Evolutionary conservation across 257 asterid species (phyloP), one percentile per base, ranked within the genome.

Genomic region (Phtheirospermum japonicum): DNA sequence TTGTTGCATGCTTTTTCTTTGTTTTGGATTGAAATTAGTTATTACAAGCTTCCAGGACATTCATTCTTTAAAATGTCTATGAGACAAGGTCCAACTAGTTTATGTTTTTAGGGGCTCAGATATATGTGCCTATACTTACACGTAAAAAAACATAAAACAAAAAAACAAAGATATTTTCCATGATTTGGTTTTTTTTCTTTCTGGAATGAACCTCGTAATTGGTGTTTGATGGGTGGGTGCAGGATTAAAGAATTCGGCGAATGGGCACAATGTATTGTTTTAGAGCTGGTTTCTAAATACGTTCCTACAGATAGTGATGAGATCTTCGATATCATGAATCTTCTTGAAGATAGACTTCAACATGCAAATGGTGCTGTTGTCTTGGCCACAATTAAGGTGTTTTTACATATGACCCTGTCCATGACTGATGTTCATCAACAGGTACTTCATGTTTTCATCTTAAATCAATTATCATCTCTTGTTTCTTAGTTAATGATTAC

Each of bases 331-430:
- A 84, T 89, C 67, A 93, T 93, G 99, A 88, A 93, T 82, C 96
- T 93, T 76, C 97, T 93, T 39, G 99, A 93, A 82, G 99, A 93
- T 72, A 83, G 99, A 74, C 99, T 93, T 77, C 99, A 93, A 71
- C 99, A 93, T 81, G 99, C 99, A 60, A 93, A 93, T 70, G 93
- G 99, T 69, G 99, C 99, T 46, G 99, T 93, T 60, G 99, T 93
- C 77, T 79, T 93, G 89, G 94, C 96, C 72, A 85, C 95, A 59
- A 89, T 81, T 75, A 93, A 93, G 83, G 66, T 87, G 68, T 93
- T 89, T 73, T 80, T 93, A 63, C 99, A 89, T 66, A 62, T 87
- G 90, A 93, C 99, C 69, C 80, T 93, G 73, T 89, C 99, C 66
- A 89, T 93, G 99, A 74, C 97, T 59, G 97, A 93, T 80, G 96